Evolutionary conservation across 345 rosid genomes (phyloP).

Genomic region (sweet orange (Citrus sinensis)): DNA sequence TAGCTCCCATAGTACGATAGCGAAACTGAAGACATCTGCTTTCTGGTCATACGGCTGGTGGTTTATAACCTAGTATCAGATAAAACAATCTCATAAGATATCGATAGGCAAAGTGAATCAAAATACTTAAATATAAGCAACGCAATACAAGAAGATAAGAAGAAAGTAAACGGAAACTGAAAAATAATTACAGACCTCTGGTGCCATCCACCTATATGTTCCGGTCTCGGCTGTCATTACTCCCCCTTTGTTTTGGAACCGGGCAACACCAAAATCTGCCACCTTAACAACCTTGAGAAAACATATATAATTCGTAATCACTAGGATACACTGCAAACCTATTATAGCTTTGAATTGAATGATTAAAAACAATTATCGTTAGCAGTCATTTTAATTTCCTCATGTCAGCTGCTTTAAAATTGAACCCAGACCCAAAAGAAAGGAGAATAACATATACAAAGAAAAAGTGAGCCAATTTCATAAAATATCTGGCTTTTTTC

Average conservation of each 20-base stretch:
- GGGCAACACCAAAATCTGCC: constrained; percentile 80
- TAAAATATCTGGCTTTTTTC: not conserved
- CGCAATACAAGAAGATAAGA: not conserved
- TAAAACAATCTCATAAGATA: constrained; percentile 6
- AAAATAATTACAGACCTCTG: constrained; percentile 51
- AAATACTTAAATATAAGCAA: not conserved
- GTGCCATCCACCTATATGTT: constrained; percentile 91
- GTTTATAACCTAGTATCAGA: constrained; percentile 55
- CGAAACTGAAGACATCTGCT: constrained; percentile 76
- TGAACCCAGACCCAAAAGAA: not conserved
- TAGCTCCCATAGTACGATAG: constrained; percentile 76
- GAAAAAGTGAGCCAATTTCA: not conserved
- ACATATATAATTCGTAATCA: constrained; percentile 4
- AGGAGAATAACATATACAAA: not conserved
- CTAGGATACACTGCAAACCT: not conserved
- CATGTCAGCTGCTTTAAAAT: not conserved
- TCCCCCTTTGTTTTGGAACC: constrained; percentile 63
- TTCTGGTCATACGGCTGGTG: constrained; percentile 69
- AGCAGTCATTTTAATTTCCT: not conserved
- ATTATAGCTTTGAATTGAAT: not conserved
- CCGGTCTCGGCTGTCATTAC: constrained; percentile 85
- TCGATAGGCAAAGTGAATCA: no score
- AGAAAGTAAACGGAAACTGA: not conserved
- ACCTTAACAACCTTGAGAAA: constrained; percentile 65
- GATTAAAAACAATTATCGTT: not conserved